A percentile compares a stretch with the other conserved stretches of the same genome.
Conservation (phyloP, 257 asterid genomes). For the Cordia subcordata region DNA sequence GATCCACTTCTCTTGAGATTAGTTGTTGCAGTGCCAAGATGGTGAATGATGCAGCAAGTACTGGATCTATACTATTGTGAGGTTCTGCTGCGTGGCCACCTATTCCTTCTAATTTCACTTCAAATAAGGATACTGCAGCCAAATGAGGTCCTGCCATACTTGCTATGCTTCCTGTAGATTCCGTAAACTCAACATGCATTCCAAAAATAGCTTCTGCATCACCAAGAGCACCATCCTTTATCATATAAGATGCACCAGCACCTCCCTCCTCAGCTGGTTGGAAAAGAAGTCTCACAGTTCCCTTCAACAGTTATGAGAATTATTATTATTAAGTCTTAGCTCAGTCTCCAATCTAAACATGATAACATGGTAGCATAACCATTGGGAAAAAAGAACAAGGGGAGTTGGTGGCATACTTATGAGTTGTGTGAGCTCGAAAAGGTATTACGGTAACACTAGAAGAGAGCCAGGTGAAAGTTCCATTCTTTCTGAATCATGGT, state of each 20-base stretch:
- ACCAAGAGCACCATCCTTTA: slow-evolving; percentile 83
- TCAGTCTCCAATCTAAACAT: no score
- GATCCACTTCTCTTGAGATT: slow-evolving; percentile 71
- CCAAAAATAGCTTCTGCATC: slow-evolving; percentile 71
- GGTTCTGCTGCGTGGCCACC: slow-evolving; percentile 86
- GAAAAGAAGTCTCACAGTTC: slow-evolving; percentile 77
- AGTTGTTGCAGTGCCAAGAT: slow-evolving; percentile 78
- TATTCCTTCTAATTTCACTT: slow-evolving; percentile 64
- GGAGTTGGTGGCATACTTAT: no score
- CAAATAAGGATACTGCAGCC: slow-evolving; percentile 61
- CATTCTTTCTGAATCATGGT: no score
- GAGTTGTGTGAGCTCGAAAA: no score
- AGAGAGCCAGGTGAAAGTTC: no score
- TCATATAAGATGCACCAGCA: slow-evolving; percentile 77
- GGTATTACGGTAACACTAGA: no score
- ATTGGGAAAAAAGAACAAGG: no score
- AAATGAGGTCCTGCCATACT: slow-evolving; percentile 53
- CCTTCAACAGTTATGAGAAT: slow-evolving; percentile 32
- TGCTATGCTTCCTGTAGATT: slow-evolving; percentile 58
- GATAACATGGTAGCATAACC: no score
- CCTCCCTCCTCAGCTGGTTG: slow-evolving; percentile 99
- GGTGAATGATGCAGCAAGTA: slow-evolving; percentile 59
- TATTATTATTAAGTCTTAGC: neutral
- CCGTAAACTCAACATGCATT: slow-evolving; percentile 51
- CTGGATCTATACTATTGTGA: slow-evolving; percentile 54